phyloP scores from a whole-genome alignment of 805 yeast genomes.

The Saccharomycopsis vini region DNA sequence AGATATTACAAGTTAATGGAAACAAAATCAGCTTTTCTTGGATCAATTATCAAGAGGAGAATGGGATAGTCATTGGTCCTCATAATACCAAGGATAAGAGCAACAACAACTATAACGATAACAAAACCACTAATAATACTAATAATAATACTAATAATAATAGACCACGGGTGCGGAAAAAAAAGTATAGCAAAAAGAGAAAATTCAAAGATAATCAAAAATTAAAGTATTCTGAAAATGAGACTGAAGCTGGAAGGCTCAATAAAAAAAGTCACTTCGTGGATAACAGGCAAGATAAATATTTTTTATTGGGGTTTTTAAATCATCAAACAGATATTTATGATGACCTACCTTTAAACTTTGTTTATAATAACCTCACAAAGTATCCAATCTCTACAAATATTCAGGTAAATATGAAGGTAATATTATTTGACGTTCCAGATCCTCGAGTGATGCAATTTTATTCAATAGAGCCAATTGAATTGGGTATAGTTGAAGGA shows the following conservation, averaged over 20 bases:
- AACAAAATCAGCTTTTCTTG: neutral
- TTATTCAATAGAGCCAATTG: slow-evolving; percentile 16
- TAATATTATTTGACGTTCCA: slow-evolving; percentile 18
- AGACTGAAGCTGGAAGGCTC: too few species aligned
- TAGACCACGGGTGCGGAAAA: too few species aligned
- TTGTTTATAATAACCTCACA: slow-evolving; percentile 14
- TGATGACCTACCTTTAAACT: slow-evolving; percentile 10
- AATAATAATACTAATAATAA: too few species aligned
- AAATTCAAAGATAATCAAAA: too few species aligned
- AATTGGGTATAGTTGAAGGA: neutral
- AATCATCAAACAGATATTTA: slow-evolving; percentile 8
- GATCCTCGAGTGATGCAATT: slow-evolving; percentile 20
- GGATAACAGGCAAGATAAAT: neutral
- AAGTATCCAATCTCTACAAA: slow-evolving; percentile 17
- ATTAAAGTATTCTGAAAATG: too few species aligned
- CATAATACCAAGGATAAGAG: neutral
- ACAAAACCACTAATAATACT: too few species aligned
- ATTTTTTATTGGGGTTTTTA: slow-evolving; percentile 15
- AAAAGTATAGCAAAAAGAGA: too few species aligned
- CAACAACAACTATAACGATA: neutral
- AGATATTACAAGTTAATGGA: neutral
- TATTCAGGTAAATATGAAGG: slow-evolving; percentile 9
- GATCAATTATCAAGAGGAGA: neutral
- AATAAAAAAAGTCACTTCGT: neutral
- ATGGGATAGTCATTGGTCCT: neutral